phyloP scores from a whole-genome alignment of 2,329 filamentous ascomycete genomes.

The Didymella exigua region DNA sequence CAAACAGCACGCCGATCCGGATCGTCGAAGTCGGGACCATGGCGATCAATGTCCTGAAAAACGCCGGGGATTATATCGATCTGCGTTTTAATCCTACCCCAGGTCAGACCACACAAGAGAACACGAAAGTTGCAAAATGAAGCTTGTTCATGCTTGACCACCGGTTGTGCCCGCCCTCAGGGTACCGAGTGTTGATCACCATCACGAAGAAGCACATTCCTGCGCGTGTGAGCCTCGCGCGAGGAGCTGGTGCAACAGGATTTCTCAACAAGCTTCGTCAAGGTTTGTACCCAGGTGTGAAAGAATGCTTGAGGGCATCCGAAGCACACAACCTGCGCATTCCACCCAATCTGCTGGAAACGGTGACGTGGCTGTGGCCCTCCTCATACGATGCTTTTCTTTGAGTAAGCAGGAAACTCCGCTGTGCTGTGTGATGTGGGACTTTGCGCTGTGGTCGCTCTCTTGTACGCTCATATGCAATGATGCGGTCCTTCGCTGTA shows the following conservation, averaged over 20 bases:
- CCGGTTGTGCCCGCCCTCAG: not conserved
- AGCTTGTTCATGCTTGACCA: slow-evolving; percentile 4
- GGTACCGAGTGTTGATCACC: not conserved
- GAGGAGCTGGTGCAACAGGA: not conserved
- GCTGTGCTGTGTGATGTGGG: not conserved
- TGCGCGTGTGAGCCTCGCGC: not conserved
- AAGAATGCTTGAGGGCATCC: not conserved
- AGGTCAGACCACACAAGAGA: not conserved
- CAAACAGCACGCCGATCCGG: not conserved
- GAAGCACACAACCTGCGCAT: not conserved
- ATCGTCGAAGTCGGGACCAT: not conserved
- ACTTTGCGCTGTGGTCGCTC: no score
- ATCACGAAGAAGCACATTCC: not conserved
- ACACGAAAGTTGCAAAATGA: not conserved
- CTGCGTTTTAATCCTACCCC: not conserved
- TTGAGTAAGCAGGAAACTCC: not conserved
- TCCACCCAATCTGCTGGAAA: not conserved
- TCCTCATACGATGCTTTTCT: not conserved
- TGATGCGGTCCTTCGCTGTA: no score
- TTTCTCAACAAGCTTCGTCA: not conserved
- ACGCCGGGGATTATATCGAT: not conserved
- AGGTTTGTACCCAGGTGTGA: not conserved
- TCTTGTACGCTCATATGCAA: no score
- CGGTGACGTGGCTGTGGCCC: not conserved
- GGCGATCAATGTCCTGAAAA: not conserved